phyloP scores from a whole-genome alignment of 2,329 filamentous ascomycete species.

The Chalaropsis thielavioides region DNA sequence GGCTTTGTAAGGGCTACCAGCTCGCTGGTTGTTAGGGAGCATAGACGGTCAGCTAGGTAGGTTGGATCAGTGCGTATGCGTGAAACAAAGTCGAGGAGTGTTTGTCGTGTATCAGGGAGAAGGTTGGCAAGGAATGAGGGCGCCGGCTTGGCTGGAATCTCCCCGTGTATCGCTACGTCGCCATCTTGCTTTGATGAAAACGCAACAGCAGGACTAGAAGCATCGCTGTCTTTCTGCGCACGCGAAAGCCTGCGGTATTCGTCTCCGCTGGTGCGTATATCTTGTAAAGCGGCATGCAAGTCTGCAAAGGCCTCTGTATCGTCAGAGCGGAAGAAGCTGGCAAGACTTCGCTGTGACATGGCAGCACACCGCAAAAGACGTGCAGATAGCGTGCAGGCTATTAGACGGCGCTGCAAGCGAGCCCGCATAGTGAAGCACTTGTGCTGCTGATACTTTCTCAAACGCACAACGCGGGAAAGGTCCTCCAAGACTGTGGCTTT shows the following conservation, averaged over 20 bases:
- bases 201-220: constrained; percentile 23
- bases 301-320: constrained; percentile 64
- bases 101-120: constrained; percentile 57
- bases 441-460: constrained; percentile 70
- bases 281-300: constrained; percentile 63
- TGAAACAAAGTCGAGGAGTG: constrained; percentile 64
- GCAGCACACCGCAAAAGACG: constrained; percentile 62
- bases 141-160: constrained; percentile 17
- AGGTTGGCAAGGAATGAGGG: constrained; percentile 56
- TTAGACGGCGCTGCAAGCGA: constrained; percentile 57
- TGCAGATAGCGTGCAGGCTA: constrained; percentile 60
- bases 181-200: constrained; percentile 22
- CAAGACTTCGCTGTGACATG: constrained; percentile 58
- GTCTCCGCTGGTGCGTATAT: constrained; percentile 65
- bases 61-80: constrained; percentile 74
- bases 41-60: constrained; percentile 72
- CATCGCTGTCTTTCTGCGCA: constrained; percentile 57
- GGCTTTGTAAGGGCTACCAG: constrained; percentile 64
- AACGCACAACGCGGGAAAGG: constrained; percentile 60
- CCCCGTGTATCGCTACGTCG: constrained; percentile 28
- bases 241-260: constrained; percentile 56
- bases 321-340: constrained; percentile 63
- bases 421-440: constrained; percentile 59
- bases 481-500: constrained; percentile 60
- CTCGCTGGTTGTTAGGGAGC: constrained; percentile 59